Base-by-base conservation (phyloP, 345 rosid species). In the Populus pruinosa region DNA sequence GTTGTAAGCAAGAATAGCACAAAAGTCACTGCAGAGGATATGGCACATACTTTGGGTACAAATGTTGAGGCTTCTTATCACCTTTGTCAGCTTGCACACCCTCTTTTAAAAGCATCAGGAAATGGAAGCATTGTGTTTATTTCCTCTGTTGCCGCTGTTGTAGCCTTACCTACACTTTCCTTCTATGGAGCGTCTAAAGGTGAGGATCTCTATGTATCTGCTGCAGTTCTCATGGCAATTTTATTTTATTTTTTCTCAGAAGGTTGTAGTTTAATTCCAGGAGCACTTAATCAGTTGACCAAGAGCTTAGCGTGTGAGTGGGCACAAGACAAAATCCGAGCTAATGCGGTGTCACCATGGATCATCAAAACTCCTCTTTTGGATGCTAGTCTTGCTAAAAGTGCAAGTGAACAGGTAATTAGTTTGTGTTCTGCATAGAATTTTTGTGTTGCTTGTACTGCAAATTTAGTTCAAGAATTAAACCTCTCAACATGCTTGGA, bases 141-240 rank as follows among this genome's bases (percentile, higher is more conserved):
- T 3, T 67, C 81, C 7, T 79, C 81, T 31, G 44, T 39, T 25
- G 68, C 62, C 5, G 76, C 77, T n/a, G 7, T 18, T 0, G 49
- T 67, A 6, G 64, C 73, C 3, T 0, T 25, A 0, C 70, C 44
- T 2, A 12, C 23, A 31, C 6, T 21, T 12, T 27, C 77, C 23
- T 0, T 75, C 18, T 76, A 75, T 39, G 79, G 72, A 8, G 76
- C 83, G 36, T 47, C 76, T 13, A 80, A 80, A 70, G 83, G 79
- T 80, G 50, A 44, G 50, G 50, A 44, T 41, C 3, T 41, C 12
- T 10, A 44, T 13, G 50, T 12, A 44, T 13, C 50, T 44, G 50
- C 49, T 0, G 49, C 49, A 2, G 13, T 44, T 44, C 49, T 44
- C 49, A 12, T 12, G 49, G 3, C 47, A 13, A 44, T 44, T 12